Evolutionary conservation across 106 monocot genomes (phyloP).

Genomic region (Xerophyta viscosa): DNA sequence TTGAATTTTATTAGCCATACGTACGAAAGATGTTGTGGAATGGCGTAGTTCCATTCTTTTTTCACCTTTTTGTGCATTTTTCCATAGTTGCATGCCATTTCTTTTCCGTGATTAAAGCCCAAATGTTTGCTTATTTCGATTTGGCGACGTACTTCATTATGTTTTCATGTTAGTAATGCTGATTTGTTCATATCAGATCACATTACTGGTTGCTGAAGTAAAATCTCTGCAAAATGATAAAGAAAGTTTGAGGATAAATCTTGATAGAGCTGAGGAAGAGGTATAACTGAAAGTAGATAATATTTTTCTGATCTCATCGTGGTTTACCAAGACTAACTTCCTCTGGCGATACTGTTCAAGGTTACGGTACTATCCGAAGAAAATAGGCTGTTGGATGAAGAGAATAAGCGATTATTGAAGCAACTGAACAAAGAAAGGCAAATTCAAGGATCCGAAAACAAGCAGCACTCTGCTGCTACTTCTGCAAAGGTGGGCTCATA

Average conservation of each 20-base stretch:
- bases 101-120: no score
- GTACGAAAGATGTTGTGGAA: no score
- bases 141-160: not conserved
- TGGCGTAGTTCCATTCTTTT: no score
- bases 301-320: not conserved
- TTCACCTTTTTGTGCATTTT: no score
- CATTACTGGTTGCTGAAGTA: conserved; percentile 39
- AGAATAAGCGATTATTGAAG: conserved; percentile 55
- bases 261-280: conserved; percentile 80
- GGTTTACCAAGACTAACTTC: not conserved
- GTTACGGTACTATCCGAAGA: conserved; percentile 67
- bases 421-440: conserved; percentile 37
- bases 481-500: conserved; percentile 29
- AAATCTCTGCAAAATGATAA: conserved; percentile 64
- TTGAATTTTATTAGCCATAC: no score
- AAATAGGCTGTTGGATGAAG: conserved; percentile 62
- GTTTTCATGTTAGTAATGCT: not conserved
- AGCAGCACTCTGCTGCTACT: conserved; percentile 35
- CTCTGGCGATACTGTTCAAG: conserved; percentile 16
- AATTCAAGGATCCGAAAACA: conserved; percentile 35
- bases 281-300: conserved; percentile 32
- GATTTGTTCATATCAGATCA: conserved; percentile 7
- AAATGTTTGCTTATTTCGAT: no score
- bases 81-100: no score
- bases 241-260: conserved; percentile 56